phyloP scores from a whole-genome alignment of 352 stramenopile species.

The Phytophthora colocasiae region DNA sequence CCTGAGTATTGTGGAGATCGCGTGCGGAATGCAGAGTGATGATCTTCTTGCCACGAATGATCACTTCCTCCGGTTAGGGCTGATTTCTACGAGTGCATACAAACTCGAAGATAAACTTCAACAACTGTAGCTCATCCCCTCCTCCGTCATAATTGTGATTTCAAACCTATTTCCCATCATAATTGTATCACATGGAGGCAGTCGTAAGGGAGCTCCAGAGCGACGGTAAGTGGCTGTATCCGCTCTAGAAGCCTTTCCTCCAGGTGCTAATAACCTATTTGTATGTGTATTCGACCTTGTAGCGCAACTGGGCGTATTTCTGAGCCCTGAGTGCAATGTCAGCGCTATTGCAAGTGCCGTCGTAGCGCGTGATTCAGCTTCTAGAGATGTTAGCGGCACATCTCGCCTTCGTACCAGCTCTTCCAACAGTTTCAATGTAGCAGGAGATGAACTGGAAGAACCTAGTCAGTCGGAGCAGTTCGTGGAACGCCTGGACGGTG shows the following conservation, averaged over 20 bases:
- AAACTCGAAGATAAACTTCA: conserved; percentile 40
- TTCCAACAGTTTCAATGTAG: conserved; percentile 18
- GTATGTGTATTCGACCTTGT: background rate
- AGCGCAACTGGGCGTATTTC: conserved; percentile 82
- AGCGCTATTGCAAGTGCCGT: conserved; percentile 82
- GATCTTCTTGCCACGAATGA: conserved; percentile 7
- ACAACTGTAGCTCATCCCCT: conserved; percentile 18
- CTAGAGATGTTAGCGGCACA: conserved; percentile 28
- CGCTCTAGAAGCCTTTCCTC: background rate
- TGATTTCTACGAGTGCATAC: conserved; percentile 31
- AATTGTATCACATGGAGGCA: conserved; percentile 62
- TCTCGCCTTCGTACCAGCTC: conserved; percentile 26
- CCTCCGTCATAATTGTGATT: conserved; percentile 4
- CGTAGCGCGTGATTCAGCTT: conserved; percentile 69
- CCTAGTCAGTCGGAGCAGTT: conserved; percentile 80
- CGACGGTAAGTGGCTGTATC: conserved; percentile 52
- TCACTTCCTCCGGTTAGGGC: conserved; percentile 5
- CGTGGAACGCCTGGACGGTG: conserved; percentile 68
- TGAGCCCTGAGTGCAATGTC: conserved; percentile 76
- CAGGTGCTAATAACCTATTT: conserved; percentile 8
- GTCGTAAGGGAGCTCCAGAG: conserved; percentile 77
- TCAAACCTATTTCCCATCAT: conserved; percentile 27
- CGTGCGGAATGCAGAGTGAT: conserved; percentile 27
- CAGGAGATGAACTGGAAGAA: conserved; percentile 20
- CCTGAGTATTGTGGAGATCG: background rate